Conservation (phyloP, 2,329 filamentous ascomycete genomes). For the Ascochyta pisi region DNA sequence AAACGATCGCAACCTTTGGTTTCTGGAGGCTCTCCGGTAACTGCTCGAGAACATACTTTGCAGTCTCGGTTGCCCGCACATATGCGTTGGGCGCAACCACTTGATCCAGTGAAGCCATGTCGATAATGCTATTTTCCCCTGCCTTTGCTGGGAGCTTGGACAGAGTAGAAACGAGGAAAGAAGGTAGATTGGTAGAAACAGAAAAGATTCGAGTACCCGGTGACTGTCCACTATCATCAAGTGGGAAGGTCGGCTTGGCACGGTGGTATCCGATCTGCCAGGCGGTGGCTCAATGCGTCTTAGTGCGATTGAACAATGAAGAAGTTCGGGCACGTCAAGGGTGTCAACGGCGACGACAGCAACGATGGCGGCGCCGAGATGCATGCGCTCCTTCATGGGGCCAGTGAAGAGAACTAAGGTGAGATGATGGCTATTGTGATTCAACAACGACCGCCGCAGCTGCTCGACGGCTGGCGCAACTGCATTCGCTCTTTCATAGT, state of each 20-base stretch:
- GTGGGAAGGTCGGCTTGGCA: conserved; percentile 37
- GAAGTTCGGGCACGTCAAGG: conserved; percentile 23
- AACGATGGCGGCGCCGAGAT: conserved; percentile 54
- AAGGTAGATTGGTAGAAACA: background rate
- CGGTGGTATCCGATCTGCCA: conserved; percentile 42
- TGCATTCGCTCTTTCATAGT: background rate
- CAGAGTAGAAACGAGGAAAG: background rate
- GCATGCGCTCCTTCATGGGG: conserved; percentile 53
- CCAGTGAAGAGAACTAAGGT: conserved; percentile 54
- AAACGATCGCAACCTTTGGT: conserved; percentile 68
- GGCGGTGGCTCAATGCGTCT: conserved; percentile 30
- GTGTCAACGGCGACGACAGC: conserved; percentile 24
- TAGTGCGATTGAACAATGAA: conserved; percentile 33
- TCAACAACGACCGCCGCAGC: background rate
- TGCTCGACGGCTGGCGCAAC: background rate
- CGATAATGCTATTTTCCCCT: background rate
- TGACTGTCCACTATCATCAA: conserved; percentile 29
- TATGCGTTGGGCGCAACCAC: conserved; percentile 47
- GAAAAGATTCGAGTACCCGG: conserved; percentile 3
- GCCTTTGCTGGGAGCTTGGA: background rate
- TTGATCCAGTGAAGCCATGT: conserved; percentile 17
- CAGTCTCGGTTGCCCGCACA: conserved; percentile 58
- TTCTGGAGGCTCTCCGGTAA: conserved; percentile 59
- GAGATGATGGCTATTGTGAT: conserved; percentile 5
- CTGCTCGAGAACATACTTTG: conserved; percentile 56